Conservation (phyloP, 164 flowering plant species). For the Nymphaea colorata region DNA sequence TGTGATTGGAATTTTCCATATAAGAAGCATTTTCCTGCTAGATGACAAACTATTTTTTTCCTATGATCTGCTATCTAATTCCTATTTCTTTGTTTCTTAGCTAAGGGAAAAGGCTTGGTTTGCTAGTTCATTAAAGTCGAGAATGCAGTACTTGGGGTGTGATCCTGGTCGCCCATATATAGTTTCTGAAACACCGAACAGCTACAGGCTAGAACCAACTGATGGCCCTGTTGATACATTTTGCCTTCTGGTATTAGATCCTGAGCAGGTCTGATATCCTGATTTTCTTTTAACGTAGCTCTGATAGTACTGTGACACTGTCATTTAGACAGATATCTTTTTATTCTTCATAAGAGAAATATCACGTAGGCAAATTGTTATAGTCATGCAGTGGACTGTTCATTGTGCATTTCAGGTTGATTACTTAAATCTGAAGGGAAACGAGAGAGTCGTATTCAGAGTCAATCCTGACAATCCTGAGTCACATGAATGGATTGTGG, state of each 20-base stretch:
- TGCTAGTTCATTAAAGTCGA: conserved; percentile 57
- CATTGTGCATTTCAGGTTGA: conserved; percentile 42
- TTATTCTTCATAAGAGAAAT: too few species aligned
- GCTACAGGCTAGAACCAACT: conserved; percentile 35
- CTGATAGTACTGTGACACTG: background rate
- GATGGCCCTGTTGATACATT: conserved; percentile 54
- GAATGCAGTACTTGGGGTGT: conserved; percentile 66
- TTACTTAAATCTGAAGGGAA: conserved; percentile 77
- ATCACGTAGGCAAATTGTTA: background rate
- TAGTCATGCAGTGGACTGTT: background rate
- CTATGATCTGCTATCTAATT: background rate
- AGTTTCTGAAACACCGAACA: conserved; percentile 27
- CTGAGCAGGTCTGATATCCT: conserved; percentile 33
- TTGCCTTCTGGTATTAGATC: conserved; percentile 40
- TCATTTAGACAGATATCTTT: too few species aligned
- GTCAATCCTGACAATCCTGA: conserved; percentile 22
- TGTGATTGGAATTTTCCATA: too few species aligned
- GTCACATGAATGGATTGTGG: conserved; percentile 39
- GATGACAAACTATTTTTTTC: too few species aligned
- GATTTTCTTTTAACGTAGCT: background rate
- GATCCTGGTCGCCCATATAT: conserved; percentile 56
- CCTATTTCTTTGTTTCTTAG: conserved; percentile 26
- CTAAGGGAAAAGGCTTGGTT: conserved; percentile 81
- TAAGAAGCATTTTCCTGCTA: too few species aligned
- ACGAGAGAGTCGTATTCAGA: conserved; percentile 38